A percentile compares a stretch with the other conserved stretches of the same genome.
Evolutionary conservation across 345 rosid genomes (phyloP).

Genomic region (Eucalyptus regnans): DNA sequence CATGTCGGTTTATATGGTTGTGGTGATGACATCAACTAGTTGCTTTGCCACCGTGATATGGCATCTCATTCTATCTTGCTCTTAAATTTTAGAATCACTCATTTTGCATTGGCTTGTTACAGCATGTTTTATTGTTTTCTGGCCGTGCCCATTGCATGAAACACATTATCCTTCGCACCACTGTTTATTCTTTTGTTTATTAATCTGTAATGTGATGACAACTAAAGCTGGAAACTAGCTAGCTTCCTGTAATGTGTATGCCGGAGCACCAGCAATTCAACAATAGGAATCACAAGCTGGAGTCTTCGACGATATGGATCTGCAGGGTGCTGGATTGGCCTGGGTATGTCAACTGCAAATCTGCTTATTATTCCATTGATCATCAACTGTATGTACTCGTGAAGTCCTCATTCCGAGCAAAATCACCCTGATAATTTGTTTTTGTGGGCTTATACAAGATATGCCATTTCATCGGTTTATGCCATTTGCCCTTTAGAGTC

Average conservation of each 20-base stretch:
- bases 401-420: neutral
- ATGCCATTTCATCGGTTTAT: neutral
- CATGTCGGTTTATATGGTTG: neutral
- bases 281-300: neutral
- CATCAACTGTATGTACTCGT: neutral
- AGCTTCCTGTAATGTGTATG: neutral
- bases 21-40: neutral
- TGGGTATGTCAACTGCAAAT: neutral
- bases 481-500: neutral
- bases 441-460: neutral
- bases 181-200: neutral
- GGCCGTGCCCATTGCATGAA: neutral
- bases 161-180: neutral
- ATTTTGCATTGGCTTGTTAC: neutral
- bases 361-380: neutral
- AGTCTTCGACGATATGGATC: neutral
- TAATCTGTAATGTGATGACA: neutral
- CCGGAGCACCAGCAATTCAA: neutral
- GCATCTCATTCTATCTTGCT: neutral
- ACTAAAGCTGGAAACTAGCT: neutral
- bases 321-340: neutral
- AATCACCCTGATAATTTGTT: neutral
- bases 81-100: neutral
- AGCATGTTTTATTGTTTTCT: neutral
- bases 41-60: neutral